These are phyloP conservation scores for Diplodia mutila DNA, from an alignment of 2,329 filamentous ascomycete species.

Conservation along the genomic window DNA sequence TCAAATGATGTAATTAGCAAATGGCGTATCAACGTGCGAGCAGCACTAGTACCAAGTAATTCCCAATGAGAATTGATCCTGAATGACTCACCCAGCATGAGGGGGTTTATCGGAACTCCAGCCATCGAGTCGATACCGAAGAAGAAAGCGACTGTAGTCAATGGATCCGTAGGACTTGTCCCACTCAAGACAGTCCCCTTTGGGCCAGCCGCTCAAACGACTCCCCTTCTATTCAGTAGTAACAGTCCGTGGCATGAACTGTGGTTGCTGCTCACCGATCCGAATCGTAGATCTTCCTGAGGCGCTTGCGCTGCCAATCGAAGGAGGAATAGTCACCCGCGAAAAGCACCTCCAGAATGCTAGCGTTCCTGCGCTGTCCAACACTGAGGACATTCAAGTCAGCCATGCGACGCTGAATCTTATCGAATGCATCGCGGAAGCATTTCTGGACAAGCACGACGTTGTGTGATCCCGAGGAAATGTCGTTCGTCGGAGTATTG, in stretches of 20 bases:
- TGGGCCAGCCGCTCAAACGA: neutral
- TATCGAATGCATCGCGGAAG: slow-evolving; percentile 60
- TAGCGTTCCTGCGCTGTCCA: slow-evolving; percentile 44
- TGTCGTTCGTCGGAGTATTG: slow-evolving; percentile 83
- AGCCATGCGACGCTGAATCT: slow-evolving; percentile 58
- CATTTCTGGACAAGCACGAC: slow-evolving; percentile 67
- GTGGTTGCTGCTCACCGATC: neutral
- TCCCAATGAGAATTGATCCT: neutral
- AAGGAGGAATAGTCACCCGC: slow-evolving; percentile 81
- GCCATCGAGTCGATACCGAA: neutral
- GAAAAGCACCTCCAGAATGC: slow-evolving; percentile 73
- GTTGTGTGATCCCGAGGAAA: slow-evolving; percentile 81
- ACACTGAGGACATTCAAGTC: slow-evolving; percentile 47
- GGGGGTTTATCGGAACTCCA: neutral
- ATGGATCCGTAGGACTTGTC: neutral
- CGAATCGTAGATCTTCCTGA: slow-evolving; percentile 16
- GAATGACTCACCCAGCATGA: neutral
- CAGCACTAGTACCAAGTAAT: neutral
- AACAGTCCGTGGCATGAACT: neutral
- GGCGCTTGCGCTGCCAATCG: slow-evolving; percentile 64
- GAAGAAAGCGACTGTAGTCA: neutral
- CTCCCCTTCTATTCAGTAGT: neutral
- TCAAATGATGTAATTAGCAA: neutral
- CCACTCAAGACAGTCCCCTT: neutral
- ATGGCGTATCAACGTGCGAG: neutral